Percentiles rank a stretch among this genome's conserved stretches.
Evolutionary conservation across 2,329 filamentous ascomycete genomes (phyloP).

Genomic region (Sphaerulina populicola): DNA sequence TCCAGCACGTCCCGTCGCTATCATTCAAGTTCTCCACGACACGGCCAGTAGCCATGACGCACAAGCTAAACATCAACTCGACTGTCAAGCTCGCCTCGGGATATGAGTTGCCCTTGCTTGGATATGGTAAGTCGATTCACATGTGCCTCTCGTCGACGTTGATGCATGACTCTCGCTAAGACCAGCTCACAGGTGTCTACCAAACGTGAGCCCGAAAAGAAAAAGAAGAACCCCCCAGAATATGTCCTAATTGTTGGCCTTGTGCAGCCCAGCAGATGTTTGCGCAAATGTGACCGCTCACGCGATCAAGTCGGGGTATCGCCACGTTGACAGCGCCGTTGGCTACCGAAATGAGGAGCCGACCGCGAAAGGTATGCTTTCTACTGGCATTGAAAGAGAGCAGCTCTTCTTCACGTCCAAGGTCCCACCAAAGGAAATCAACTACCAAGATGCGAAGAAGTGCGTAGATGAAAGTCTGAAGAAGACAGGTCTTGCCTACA

Average conservation of each 20-base stretch:
- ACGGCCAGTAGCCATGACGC: slow-evolving; percentile 32
- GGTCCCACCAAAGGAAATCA: slow-evolving; percentile 45
- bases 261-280: slow-evolving; percentile 41
- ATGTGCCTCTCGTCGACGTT: not conserved
- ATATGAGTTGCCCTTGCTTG: slow-evolving; percentile 53
- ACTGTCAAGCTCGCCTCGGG: slow-evolving; percentile 51
- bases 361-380: slow-evolving; percentile 46
- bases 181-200: slow-evolving; percentile 26
- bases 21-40: slow-evolving; percentile 12
- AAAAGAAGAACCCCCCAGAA: too few relatives aligned
- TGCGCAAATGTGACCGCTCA: slow-evolving; percentile 52
- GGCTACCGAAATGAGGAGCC: slow-evolving; percentile 52
- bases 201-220: slow-evolving; percentile 29
- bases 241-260: not conserved
- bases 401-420: slow-evolving; percentile 58
- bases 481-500: slow-evolving; percentile 46
- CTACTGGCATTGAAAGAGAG: slow-evolving; percentile 45
- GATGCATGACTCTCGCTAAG: not conserved
- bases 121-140: slow-evolving; percentile 44
- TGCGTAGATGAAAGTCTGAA: slow-evolving; percentile 57
- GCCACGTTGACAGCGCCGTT: slow-evolving; percentile 54
- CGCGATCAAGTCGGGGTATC: slow-evolving; percentile 49
- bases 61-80: slow-evolving; percentile 38
- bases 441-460: slow-evolving; percentile 57
- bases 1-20: slow-evolving; percentile 7